Conservation (phyloP, 2,329 filamentous ascomycete species). For the Ceratocystis eucalypticola region DNA sequence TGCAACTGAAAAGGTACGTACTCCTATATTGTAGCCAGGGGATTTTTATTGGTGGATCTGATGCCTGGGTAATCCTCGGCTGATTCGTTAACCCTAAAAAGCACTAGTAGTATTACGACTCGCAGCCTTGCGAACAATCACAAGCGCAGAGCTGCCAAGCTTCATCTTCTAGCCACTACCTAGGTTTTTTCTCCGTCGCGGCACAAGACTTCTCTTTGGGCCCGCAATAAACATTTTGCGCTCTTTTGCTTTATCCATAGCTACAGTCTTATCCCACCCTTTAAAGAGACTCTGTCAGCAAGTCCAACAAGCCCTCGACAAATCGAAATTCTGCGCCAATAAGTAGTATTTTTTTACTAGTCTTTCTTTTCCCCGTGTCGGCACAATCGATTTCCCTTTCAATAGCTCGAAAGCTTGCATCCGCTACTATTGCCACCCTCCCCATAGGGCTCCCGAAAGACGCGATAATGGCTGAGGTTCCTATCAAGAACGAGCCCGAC, state of each 20-base stretch:
- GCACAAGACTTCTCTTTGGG: neutral
- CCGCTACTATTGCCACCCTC: neutral
- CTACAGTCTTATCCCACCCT: neutral
- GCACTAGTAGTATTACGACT: neutral
- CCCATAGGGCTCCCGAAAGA: neutral
- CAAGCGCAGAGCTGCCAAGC: neutral
- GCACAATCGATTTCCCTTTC: neutral
- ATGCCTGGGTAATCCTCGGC: neutral
- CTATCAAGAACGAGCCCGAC: conserved; percentile 39
- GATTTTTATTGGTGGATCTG: neutral
- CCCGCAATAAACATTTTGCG: neutral
- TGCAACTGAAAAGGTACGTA: neutral
- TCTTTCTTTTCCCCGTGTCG: neutral
- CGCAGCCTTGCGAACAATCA: neutral
- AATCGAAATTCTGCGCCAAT: neutral
- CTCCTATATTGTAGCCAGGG: neutral
- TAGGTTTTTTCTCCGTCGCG: neutral
- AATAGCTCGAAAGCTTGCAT: neutral
- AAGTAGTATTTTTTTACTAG: neutral
- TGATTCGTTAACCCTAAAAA: neutral
- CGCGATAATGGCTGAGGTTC: conserved; percentile 14
- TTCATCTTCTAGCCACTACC: neutral
- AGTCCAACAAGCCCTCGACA: too few species aligned
- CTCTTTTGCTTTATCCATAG: neutral
- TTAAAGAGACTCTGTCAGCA: neutral